These are phyloP conservation scores for Vickermania ingenoplastis DNA, from an alignment of 208 protist species.

Conservation along the genomic window DNA sequence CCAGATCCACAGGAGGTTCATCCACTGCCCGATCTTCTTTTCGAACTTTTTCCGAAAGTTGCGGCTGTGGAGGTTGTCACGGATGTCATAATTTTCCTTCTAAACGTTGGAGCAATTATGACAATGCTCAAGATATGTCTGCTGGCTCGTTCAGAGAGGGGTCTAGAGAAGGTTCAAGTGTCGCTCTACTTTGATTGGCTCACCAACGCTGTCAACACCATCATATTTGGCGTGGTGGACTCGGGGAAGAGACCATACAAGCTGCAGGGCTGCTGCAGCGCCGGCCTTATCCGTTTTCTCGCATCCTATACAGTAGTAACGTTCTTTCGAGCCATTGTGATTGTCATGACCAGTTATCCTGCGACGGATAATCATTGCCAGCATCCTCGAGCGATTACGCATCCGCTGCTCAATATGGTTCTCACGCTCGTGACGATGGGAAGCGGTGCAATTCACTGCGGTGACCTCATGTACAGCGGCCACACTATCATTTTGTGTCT, in stretches of 20 bases:
- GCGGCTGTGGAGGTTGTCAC: slow-evolving; percentile 26
- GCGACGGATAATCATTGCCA: slow-evolving; percentile 79
- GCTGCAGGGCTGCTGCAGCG: slow-evolving; percentile 20
- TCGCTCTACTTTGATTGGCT: slow-evolving; percentile 14
- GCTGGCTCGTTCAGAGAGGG: slow-evolving; percentile 27
- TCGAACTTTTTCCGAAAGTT: slow-evolving; percentile 56
- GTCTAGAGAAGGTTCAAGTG: slow-evolving; percentile 11
- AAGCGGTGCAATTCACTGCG: slow-evolving; percentile 73
- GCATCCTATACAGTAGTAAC: slow-evolving; percentile 52
- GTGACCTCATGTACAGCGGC: slow-evolving; percentile 86
- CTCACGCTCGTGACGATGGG: slow-evolving; percentile 75
- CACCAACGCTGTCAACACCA: slow-evolving; percentile 13
- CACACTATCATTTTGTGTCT: slow-evolving; percentile 82
- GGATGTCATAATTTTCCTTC: slow-evolving; percentile 43
- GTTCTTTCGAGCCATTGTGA: slow-evolving; percentile 57
- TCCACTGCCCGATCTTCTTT: slow-evolving; percentile 61
- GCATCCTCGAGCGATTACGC: slow-evolving; percentile 38
- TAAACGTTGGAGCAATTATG: slow-evolving; percentile 31
- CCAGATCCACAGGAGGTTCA: slow-evolving; percentile 42
- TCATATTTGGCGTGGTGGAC: slow-evolving; percentile 46
- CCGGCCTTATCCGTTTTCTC: slow-evolving; percentile 62
- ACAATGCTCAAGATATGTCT: slow-evolving; percentile 55
- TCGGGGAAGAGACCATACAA: slow-evolving; percentile 24
- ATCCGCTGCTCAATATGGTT: slow-evolving; percentile 63
- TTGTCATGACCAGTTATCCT: slow-evolving; percentile 73